A percentile compares a stretch with the other conserved stretches of the same genome.
Evolutionary conservation across 78 protist species (phyloP).

Genomic region (Tieghemostelium lacteum): DNA sequence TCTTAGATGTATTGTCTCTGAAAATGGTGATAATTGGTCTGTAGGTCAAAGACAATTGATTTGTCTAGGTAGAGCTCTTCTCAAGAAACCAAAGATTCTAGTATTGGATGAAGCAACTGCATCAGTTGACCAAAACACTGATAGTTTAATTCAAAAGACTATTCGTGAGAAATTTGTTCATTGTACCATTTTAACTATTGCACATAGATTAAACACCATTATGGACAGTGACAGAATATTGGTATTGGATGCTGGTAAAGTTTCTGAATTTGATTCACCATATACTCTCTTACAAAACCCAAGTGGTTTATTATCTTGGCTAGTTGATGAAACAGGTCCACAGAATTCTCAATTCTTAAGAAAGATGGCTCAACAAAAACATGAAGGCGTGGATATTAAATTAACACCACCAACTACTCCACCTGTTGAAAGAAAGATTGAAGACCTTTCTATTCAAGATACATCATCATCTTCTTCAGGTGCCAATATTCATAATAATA

Average conservation of each 20-base stretch:
- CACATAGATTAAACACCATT: slow-evolving; percentile 95
- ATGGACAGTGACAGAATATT: slow-evolving; percentile 89
- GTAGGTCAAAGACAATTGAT: slow-evolving; percentile 96
- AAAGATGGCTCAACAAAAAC: slow-evolving; percentile 34
- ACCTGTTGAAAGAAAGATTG: not conserved
- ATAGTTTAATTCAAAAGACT: slow-evolving; percentile 87
- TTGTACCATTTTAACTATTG: slow-evolving; percentile 87
- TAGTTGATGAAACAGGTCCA: slow-evolving; percentile 79
- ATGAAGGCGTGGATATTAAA: not conserved
- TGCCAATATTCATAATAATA: too few species aligned
- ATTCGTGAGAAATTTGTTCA: slow-evolving; percentile 59
- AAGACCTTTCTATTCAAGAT: too few species aligned
- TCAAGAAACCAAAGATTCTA: slow-evolving; percentile 69
- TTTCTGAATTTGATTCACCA: slow-evolving; percentile 79
- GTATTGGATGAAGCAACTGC: slow-evolving; percentile 96
- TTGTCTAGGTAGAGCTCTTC: slow-evolving; percentile 94
- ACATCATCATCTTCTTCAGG: too few species aligned
- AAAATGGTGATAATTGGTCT: slow-evolving; percentile 91
- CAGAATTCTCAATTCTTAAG: slow-evolving; percentile 14
- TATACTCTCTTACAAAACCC: slow-evolving; percentile 35
- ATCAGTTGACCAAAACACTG: slow-evolving; percentile 89
- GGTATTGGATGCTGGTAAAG: slow-evolving; percentile 74
- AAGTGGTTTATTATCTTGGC: slow-evolving; percentile 56
- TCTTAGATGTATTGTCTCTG: slow-evolving; percentile 51
- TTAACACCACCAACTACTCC: not conserved